Conservation (phyloP, 257 asterid species). For the Solanum piurae region DNA sequence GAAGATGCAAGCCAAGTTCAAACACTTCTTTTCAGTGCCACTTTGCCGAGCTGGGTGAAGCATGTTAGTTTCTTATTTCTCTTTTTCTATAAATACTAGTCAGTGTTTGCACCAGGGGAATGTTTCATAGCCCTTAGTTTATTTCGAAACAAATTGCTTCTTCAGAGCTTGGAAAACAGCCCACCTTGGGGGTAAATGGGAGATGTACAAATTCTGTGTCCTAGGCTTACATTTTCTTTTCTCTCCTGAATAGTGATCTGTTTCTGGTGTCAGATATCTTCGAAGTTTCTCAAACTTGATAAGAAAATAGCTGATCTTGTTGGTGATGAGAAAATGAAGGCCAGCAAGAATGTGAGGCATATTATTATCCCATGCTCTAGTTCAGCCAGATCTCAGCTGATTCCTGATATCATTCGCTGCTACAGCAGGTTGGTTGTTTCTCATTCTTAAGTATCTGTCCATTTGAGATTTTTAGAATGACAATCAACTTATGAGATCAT, state of each 20-base stretch:
- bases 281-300: conserved; percentile 65
- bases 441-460: not conserved
- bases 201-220: not conserved
- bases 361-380: conserved; percentile 81
- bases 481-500: not conserved
- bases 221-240: not conserved
- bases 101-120: not conserved
- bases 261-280: conserved; percentile 39
- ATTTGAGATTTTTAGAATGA: not conserved
- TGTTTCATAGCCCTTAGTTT: not conserved
- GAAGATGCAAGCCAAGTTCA: conserved; percentile 78
- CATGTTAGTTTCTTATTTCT: conserved; percentile 22
- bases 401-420: conserved; percentile 87
- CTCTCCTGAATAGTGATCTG: not conserved
- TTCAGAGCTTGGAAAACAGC: not conserved
- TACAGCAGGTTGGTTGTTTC: conserved; percentile 68
- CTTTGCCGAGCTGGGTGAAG: conserved; percentile 84
- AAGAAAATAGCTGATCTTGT: conserved; percentile 86
- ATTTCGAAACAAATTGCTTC: not conserved
- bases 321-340: conserved; percentile 96
- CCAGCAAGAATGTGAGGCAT: conserved; percentile 83
- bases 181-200: not conserved
- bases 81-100: not conserved
- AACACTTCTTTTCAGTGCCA: conserved; percentile 94
- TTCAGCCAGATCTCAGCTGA: conserved; percentile 75